Base-by-base conservation (phyloP, 2,329 filamentous ascomycete species). In the Byssochlamys sp. region DNA sequence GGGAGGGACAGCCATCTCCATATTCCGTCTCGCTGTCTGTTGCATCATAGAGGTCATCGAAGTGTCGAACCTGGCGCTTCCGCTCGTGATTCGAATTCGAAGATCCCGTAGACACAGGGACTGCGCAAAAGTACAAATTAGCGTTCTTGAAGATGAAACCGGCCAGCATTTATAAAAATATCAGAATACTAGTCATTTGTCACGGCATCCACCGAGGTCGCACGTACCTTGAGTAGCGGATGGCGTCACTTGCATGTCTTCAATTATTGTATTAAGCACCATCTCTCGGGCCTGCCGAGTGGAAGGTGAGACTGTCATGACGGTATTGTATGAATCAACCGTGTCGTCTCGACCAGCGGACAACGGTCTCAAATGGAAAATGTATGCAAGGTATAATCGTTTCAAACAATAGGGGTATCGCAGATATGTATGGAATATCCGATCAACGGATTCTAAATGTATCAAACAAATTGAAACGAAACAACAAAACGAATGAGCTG, bases 1-100 rank as follows among this genome's bases (percentile, higher is more conserved):
- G 77, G 66, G 65, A 84, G 70, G 72, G 74, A 56, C 73, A 76
- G 59, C 77, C 61, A 65, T 75, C 70, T 4, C 39, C 19, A 45
- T 45, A 45, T 75, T 83, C 78, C 7, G 83, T 80, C 65, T 95
- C 90, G 56, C 90, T 84, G 63, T 95, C 90, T 14, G 89, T 91
- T 49, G 90, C 81, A 72, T 94, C 89, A 72, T 96, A 96, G 53
- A 96, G 77, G 66, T 95, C 90, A 72, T 95, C 89, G 66, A 92
- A 92, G 62, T 90, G 86, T 80, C 65, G 84, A 45, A n/a, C 14
- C n/a, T 45, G 81, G 77, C 65, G 79, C 74, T 76, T 81, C 87
- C 65, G 78, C 77, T 88, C 87, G 76, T 78, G 65, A 78, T 80
- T 56, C 78, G 83, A 58, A 59, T 70, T 73, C 1, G 64, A 62